phyloP scores from a whole-genome alignment of 129 eudicot genomes.

The Lactuca saligna region DNA sequence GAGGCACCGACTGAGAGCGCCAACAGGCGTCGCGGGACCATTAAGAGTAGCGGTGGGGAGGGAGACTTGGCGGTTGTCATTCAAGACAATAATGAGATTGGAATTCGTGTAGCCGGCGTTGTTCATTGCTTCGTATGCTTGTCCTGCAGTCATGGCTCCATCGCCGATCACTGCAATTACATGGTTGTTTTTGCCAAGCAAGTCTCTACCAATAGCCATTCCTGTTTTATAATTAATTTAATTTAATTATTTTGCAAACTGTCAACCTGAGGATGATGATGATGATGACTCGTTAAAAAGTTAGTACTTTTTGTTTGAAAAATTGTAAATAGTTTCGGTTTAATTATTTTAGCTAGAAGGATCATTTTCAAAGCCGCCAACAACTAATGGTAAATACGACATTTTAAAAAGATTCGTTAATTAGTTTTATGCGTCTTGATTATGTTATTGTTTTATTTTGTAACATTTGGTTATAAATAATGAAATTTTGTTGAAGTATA shows the following conservation, averaged over 20 bases:
- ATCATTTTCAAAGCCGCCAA: background rate
- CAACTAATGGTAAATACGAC: no score
- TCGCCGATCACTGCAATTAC: slow-evolving; percentile 69
- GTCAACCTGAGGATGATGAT: no score
- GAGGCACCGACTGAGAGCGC: slow-evolving; percentile 54
- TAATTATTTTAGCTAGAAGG: background rate
- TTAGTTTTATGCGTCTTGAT: background rate
- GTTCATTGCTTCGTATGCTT: slow-evolving; percentile 68
- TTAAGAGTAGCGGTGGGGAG: slow-evolving; percentile 70
- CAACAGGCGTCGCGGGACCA: slow-evolving; percentile 66
- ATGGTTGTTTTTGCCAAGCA: slow-evolving; percentile 51
- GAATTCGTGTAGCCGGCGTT: slow-evolving; percentile 64
- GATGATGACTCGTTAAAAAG: background rate
- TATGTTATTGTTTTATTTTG: no score
- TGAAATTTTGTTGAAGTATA: no score
- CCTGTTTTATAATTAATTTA: slow-evolving; percentile 22
- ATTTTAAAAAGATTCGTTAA: no score
- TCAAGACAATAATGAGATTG: slow-evolving; percentile 52
- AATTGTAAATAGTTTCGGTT: background rate
- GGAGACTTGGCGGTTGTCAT: slow-evolving; percentile 65
- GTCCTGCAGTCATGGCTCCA: slow-evolving; percentile 83
- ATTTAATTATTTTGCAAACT: no score
- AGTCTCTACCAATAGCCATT: slow-evolving; percentile 71
- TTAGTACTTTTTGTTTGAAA: no score
- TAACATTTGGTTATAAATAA: background rate